Conservation (phyloP, 192 early-diverging fungal genomes). For the Coemansia sp. region DNA sequence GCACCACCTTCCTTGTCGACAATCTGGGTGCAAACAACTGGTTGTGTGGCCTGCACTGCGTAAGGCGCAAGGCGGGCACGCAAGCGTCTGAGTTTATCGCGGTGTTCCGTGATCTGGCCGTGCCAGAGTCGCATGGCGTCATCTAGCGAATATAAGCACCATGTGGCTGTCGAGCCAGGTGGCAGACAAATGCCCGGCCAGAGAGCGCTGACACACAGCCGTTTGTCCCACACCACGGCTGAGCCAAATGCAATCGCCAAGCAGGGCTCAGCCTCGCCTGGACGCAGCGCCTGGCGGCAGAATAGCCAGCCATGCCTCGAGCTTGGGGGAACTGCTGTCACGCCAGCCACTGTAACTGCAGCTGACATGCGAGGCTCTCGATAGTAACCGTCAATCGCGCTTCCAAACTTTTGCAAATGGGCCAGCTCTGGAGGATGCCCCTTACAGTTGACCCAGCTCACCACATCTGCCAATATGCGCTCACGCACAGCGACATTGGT, state of each 20-base stretch:
- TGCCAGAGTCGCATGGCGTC: constrained; percentile 16
- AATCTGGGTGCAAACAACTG: constrained; percentile 16
- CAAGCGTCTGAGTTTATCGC: not conserved
- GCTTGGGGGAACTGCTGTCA: constrained; percentile 23
- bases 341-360: constrained; percentile 16
- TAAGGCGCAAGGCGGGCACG: constrained; percentile 1
- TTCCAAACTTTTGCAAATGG: constrained; percentile 21
- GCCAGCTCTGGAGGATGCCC: constrained; percentile 37
- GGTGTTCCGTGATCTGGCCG: constrained; percentile 14
- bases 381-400: constrained; percentile 15
- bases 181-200: not conserved
- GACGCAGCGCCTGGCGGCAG: constrained; percentile 34
- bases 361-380: not conserved
- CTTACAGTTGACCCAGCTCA: constrained; percentile 31
- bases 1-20: not conserved
- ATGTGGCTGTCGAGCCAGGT: not conserved
- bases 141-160: constrained; percentile 19
- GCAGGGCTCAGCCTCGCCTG: constrained; percentile 10
- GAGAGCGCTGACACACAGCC: constrained; percentile 14
- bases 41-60: constrained; percentile 21
- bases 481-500: constrained; percentile 33
- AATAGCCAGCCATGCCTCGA: constrained; percentile 29
- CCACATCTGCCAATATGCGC: constrained; percentile 24
- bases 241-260: constrained; percentile 1
- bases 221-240: constrained; percentile 31